These are phyloP conservation scores for Orbilia javanica DNA, from an alignment of 2,329 filamentous ascomycete species.

Conservation along the genomic window DNA sequence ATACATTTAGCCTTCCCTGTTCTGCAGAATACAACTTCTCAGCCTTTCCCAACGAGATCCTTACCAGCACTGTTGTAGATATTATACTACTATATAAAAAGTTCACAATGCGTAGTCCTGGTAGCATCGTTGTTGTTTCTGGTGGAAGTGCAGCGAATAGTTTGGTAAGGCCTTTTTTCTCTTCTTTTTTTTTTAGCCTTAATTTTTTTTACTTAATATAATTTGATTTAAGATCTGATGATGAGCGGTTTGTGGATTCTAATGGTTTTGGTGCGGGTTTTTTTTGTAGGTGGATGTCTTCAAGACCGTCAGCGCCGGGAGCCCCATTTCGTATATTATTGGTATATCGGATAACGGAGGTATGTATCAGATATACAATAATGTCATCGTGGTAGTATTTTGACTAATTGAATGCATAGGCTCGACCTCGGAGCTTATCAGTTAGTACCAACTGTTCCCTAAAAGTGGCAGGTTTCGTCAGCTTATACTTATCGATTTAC, in stretches of 20 bases:
- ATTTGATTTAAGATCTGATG: neutral
- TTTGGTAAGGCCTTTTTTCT: constrained; percentile 50
- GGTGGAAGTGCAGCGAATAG: constrained; percentile 57
- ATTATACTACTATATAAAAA: neutral
- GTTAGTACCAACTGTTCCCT: constrained; percentile 17
- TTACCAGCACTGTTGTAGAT: neutral
- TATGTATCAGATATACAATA: constrained; percentile 11
- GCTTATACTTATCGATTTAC: neutral
- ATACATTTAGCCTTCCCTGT: neutral
- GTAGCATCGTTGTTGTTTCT: constrained; percentile 50
- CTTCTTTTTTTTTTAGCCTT: neutral
- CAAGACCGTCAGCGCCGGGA: constrained; percentile 52
- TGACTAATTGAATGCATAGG: constrained; percentile 64
- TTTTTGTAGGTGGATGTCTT: constrained; percentile 57
- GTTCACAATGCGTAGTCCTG: constrained; percentile 8
- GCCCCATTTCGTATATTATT: constrained; percentile 76
- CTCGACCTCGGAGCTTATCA: constrained; percentile 79
- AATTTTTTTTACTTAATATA: neutral
- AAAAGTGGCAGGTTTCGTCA: neutral
- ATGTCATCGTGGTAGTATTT: neutral
- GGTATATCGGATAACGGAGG: constrained; percentile 95
- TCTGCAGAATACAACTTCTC: too few relatives aligned
- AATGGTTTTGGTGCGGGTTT: neutral
- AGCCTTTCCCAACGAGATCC: neutral
- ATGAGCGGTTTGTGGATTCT: neutral